These are phyloP conservation scores for Physocladia obscura DNA, from an alignment of 192 early-diverging fungal species.

Conservation along the genomic window DNA sequence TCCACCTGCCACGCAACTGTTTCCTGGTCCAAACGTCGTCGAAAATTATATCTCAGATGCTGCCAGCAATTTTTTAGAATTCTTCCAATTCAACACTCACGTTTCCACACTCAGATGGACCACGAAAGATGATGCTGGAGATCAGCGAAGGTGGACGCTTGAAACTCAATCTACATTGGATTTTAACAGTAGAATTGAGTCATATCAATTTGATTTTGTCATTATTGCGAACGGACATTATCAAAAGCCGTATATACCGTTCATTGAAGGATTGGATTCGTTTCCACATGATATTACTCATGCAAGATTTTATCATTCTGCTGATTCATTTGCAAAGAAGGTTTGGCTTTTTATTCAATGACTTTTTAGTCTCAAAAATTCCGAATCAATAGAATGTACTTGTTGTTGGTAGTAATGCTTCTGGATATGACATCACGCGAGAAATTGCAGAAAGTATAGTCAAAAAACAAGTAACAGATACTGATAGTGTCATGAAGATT, in stretches of 20 bases:
- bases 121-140: not conserved
- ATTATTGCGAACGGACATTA: not conserved
- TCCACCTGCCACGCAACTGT: not conserved
- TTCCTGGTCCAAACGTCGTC: not conserved
- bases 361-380: too few relatives aligned
- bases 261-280: not conserved
- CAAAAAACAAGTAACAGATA: too few relatives aligned
- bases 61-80: not conserved
- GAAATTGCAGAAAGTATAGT: too few relatives aligned
- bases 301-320: not conserved
- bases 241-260: not conserved
- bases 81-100: not conserved
- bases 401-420: not conserved
- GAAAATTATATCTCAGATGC: not conserved
- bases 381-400: not conserved
- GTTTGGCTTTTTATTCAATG: too few relatives aligned
- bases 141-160: not conserved
- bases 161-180: not conserved
- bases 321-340: not conserved
- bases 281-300: not conserved
- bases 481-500: too few relatives aligned
- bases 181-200: not conserved
- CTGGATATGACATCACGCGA: not conserved
- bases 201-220: not conserved
- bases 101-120: not conserved